phyloP scores from a whole-genome alignment of 306 rosid genomes.

The Cicer pinnatifidum region DNA sequence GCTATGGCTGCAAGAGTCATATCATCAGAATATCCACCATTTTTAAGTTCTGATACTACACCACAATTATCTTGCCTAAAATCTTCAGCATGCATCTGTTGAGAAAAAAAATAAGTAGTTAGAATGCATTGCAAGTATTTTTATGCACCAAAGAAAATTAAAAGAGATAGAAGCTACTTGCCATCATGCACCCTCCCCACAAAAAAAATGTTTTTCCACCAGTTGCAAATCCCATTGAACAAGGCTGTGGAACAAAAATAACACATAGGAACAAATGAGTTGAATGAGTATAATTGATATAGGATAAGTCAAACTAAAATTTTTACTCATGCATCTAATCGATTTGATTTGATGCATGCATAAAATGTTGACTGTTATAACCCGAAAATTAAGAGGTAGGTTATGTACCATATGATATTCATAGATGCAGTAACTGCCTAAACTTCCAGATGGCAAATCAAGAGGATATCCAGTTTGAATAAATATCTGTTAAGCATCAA shows the following conservation, averaged over 20 bases:
- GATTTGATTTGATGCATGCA: too few relatives aligned
- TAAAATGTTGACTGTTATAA: too few relatives aligned
- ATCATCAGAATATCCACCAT: slow-evolving; percentile 99
- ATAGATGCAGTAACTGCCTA: slow-evolving; percentile 97
- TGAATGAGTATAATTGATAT: slow-evolving; percentile 1
- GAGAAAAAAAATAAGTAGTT: slow-evolving; percentile 46
- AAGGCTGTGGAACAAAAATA: slow-evolving; percentile 66
- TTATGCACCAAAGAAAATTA: slow-evolving; percentile 13
- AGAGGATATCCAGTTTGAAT: slow-evolving; percentile 99
- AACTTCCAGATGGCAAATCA: slow-evolving; percentile 96
- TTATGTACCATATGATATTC: slow-evolving; percentile 93
- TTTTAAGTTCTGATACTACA: slow-evolving; percentile 76
- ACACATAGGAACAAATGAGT: slow-evolving; percentile 10
- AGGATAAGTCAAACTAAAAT: too few relatives aligned
- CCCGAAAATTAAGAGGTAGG: background rate
- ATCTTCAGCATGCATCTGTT: slow-evolving; percentile 95
- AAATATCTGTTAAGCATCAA: slow-evolving; percentile 74
- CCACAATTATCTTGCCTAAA: slow-evolving; percentile 80
- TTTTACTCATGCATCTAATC: too few relatives aligned
- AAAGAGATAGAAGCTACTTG: slow-evolving; percentile 54
- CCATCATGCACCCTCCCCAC: slow-evolving; percentile 99
- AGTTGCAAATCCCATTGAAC: slow-evolving; percentile 99
- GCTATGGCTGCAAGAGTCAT: slow-evolving; percentile 98
- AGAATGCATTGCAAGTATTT: slow-evolving; percentile 33
- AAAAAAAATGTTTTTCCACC: slow-evolving; percentile 98